Evolutionary conservation across 345 rosid species (phyloP).

Genomic region (Microthlaspi erraticum): DNA sequence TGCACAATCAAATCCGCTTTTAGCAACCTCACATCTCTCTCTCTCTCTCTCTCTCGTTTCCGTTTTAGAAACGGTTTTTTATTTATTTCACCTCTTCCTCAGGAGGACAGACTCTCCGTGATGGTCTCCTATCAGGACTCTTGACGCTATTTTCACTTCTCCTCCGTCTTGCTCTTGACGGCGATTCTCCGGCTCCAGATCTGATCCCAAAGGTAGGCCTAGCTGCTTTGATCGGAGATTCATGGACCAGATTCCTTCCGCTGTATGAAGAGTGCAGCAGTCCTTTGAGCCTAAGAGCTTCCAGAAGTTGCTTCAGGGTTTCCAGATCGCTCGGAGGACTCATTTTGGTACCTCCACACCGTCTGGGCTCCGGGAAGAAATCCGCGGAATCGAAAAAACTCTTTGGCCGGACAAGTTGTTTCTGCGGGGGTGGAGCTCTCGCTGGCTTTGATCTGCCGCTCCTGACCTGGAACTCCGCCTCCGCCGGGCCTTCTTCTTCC

Average conservation of each 20-base stretch:
- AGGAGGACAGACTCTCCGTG: constrained; percentile 42
- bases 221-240: constrained; percentile 47
- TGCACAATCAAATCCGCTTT: constrained; percentile 22
- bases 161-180: constrained; percentile 45
- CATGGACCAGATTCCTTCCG: constrained; percentile 51
- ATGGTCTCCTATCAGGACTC: constrained; percentile 60
- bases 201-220: constrained; percentile 38
- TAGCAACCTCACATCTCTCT: too few species aligned
- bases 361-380: constrained; percentile 82
- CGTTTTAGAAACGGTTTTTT: neutral
- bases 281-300: constrained; percentile 90
- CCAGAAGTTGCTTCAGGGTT: constrained; percentile 82
- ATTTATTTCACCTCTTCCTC: constrained; percentile 54
- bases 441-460: constrained; percentile 55
- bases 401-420: constrained; percentile 55
- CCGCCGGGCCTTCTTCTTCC: constrained; percentile 38
- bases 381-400: constrained; percentile 76
- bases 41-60: too few species aligned
- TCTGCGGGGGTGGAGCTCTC: constrained; percentile 45
- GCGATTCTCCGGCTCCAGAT: constrained; percentile 43
- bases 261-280: constrained; percentile 58
- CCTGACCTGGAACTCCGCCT: constrained; percentile 34
- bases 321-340: constrained; percentile 84
- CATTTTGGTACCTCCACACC: constrained; percentile 34
- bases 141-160: constrained; percentile 42